Conservation (phyloP, 768 basidiomycete genomes). For the Amanita rimosa region DNA sequence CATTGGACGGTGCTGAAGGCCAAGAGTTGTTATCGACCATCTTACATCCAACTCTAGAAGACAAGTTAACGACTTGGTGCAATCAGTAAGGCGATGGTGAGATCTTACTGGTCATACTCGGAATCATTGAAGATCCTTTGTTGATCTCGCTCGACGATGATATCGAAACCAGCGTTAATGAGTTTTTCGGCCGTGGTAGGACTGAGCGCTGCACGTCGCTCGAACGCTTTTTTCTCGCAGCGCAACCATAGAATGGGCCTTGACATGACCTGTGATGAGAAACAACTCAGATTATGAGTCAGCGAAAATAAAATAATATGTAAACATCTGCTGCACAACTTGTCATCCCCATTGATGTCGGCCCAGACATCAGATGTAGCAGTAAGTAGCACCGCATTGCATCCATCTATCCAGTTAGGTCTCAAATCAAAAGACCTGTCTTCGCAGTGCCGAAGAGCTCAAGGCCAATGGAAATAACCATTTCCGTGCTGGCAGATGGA, state of each 20-base stretch:
- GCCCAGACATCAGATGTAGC: not conserved
- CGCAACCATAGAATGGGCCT: conserved; percentile 74
- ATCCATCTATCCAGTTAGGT: not conserved
- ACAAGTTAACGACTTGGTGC: not conserved
- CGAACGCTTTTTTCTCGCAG: conserved; percentile 94
- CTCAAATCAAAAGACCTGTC: not conserved
- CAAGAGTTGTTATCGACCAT: conserved; percentile 84
- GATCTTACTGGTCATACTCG: conserved; percentile 83
- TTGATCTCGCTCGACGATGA: conserved; percentile 86
- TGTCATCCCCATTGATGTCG: too few species aligned
- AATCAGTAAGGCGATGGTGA: not conserved
- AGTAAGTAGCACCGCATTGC: conserved; percentile 1
- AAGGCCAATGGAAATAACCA: conserved; percentile 69
- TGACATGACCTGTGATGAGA: too few species aligned
- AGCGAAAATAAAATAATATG: too few species aligned
- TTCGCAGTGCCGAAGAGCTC: conserved; percentile 35
- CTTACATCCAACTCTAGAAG: conserved; percentile 76
- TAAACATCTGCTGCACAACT: too few species aligned
- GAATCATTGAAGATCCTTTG: conserved; percentile 90
- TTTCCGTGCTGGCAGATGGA: conserved; percentile 58
- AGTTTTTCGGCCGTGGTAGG: conserved; percentile 85
- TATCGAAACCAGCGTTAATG: conserved; percentile 81
- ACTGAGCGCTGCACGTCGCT: conserved; percentile 86
- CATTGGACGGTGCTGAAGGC: conserved; percentile 62
- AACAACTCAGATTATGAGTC: too few species aligned